Base-by-base conservation (phyloP, 1,284 basidiomycete species). In the Ganoderma sp. region DNA sequence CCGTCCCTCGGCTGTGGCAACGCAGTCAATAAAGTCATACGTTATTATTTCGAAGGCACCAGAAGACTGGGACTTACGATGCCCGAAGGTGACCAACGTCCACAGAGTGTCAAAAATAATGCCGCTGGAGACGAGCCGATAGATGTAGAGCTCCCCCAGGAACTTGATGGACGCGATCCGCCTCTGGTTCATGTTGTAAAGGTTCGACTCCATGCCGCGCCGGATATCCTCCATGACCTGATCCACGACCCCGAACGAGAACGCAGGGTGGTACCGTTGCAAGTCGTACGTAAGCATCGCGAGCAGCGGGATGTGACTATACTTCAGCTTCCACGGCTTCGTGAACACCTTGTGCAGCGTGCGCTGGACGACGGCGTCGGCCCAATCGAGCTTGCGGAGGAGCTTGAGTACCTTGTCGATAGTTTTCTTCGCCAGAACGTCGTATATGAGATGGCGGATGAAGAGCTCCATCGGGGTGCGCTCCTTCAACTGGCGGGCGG, bases 291-390 rank as follows among this genome's bases (percentile, higher is more conserved):
- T 90, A 66, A 99, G 83, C 85, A 97, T 96, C 2, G 98, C 97
- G 45, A 99, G 85, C n/a, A 98, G 84, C 67, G 92, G 89, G 72
- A 99, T 89, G 78, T 94, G 96, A 69, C 91, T 87, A 77, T 92
- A 99, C 76, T 96, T 97, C 81, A 98, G 87, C 78, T 98, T 97
- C 96, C 97, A 98, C 1, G 97, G 92, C 75, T 97, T 97, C 5
- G 94, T 96, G 81, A 99, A 99, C 34, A 93, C 88, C 75, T 93
- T 93, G 80, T 93, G 86, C 28, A 91, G 80, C 6, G 84, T 83
- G 61, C 80, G 83, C 32, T 81, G 80, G 43, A 88, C 83, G 60
- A 85, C 80, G 1, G 83, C 77, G 75, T 96, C 90, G n/a, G 96
- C 91, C 98, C 98, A 99, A 75, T 98, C 90, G 59, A 99, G 86